Evolutionary conservation across 2,329 filamentous ascomycete species (phyloP).

Genomic region (Plenodomus biglobosus): DNA sequence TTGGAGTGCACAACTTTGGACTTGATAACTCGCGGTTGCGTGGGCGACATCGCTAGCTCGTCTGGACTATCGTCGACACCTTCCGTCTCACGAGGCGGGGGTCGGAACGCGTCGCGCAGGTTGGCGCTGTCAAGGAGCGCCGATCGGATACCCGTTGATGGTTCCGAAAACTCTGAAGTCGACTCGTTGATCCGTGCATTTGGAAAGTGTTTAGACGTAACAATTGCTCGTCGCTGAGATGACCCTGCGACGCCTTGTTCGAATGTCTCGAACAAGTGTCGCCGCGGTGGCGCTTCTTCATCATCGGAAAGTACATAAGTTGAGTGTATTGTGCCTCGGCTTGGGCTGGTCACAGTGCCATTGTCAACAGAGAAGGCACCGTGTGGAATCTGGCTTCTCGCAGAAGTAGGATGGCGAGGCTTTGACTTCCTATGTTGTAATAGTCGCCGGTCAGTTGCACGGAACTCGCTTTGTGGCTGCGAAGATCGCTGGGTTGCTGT

Average conservation of each 20-base stretch:
- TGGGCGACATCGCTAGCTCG: constrained; percentile 18
- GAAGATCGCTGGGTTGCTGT: not conserved
- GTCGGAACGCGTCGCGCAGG: constrained; percentile 17
- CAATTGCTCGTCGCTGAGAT: not conserved
- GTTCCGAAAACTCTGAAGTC: not conserved
- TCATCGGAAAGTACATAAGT: not conserved
- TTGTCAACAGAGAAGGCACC: constrained; percentile 5
- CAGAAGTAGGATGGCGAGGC: constrained; percentile 7
- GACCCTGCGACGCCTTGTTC: constrained; percentile 16
- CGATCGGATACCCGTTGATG: not conserved
- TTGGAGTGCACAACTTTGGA: constrained; percentile 4
- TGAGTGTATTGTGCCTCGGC: not conserved
- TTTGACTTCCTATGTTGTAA: constrained; percentile 17
- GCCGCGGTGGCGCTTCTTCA: constrained; percentile 1
- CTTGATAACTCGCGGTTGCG: not conserved
- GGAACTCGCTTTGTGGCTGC: constrained; percentile 20
- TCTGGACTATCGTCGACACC: constrained; percentile 12
- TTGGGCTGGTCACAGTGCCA: constrained; percentile 1
- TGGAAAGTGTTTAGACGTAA: constrained; percentile 16
- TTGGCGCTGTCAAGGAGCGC: not conserved
- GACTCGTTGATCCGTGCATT: constrained; percentile 29
- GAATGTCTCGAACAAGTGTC: constrained; percentile 5
- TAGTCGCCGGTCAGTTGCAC: constrained; percentile 7
- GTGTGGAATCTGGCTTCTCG: no score
- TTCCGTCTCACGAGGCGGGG: not conserved